A percentile compares a stretch with the other conserved stretches of the same genome.
phyloP scores from a whole-genome alignment of 2,329 filamentous ascomycete species.

The Curvularia sp. region DNA sequence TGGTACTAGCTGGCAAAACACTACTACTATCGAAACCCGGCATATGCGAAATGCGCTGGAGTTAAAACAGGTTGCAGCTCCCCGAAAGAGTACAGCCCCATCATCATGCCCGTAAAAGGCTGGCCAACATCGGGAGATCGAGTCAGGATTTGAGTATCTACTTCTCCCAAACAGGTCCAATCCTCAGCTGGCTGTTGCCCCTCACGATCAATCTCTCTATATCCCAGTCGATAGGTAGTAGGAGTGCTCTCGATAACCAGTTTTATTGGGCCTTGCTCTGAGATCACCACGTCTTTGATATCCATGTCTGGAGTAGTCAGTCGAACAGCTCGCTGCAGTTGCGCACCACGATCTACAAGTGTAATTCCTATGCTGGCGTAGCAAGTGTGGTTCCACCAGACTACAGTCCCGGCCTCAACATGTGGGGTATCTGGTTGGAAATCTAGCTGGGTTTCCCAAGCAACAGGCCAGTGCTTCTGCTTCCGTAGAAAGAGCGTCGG shows the following conservation, averaged over 20 bases:
- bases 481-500: constrained; percentile 64
- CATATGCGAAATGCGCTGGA: constrained; percentile 53
- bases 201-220: constrained; percentile 11
- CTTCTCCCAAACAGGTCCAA: constrained; percentile 22
- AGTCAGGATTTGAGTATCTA: constrained; percentile 48
- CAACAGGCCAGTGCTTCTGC: constrained; percentile 56
- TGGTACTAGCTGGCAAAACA: too few species aligned
- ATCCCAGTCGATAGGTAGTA: constrained; percentile 38
- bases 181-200: constrained; percentile 1
- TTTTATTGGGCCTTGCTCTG: constrained; percentile 31
- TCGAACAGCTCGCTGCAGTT: constrained; percentile 10
- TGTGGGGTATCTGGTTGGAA: constrained; percentile 56
- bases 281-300: constrained; percentile 23
- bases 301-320: constrained; percentile 13
- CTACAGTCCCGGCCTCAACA: constrained; percentile 61
- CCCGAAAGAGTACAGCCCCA: constrained; percentile 57
- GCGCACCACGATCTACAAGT: background rate
- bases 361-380: constrained; percentile 55
- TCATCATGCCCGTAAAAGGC: constrained; percentile 57
- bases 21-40: constrained; percentile 17
- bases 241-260: constrained; percentile 13
- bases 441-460: constrained; percentile 55
- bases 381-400: constrained; percentile 63
- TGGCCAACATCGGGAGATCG: constrained; percentile 50
- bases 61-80: constrained; percentile 51